Base-by-base conservation (phyloP, 1,139 yeast genomes). In the Magnusiomyces starmeri region DNA sequence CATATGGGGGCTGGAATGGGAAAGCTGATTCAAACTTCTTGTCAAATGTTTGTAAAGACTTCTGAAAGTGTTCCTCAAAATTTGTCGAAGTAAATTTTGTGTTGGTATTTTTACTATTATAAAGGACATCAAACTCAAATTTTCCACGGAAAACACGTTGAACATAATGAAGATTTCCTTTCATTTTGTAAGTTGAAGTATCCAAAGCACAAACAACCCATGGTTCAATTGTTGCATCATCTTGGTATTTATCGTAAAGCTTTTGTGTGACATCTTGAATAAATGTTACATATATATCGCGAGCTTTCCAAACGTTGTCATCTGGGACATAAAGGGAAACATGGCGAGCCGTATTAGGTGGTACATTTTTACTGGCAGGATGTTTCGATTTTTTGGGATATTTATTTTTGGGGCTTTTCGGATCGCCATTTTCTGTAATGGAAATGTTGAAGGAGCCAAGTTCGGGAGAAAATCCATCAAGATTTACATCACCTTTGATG, bases 101-200 rank as follows among this genome's bases (percentile, higher is more conserved):
- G n/a, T 63, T 54, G n/a, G 72, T 59, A 29, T 83, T 73, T 51
- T 67, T 70, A 25, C 73, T 71, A 57, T 79, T 79, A 68, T 71
- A 89, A 2, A 80, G 63, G 29, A 92, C 69, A 57, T 85, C 89
- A 65, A 87, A 87, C 64, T 87, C 87, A 65, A 86, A 84, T n/a
- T 72, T 72, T 1, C 95, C 94, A 59, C 76, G 71, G 62, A 81
- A 92, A 0, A 82, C 73, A 61, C 85, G 83, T 68, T 92, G 97
- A 25, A 89, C 69, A 56, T 78, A 76, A 65, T 90, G 97, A 56
- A 86, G 66, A 63, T 88, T 88, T 1, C 96, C 96, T 57, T 78
- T 78, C 58, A 81, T 82, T 22, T 72, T 68, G 51, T 78, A 77
- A 7, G 24, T 14, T 32, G 81, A 58, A 62, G 88, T 83, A 60